These are phyloP conservation scores for Neonectria magnoliae DNA, from an alignment of 2,329 filamentous ascomycete genomes.

Conservation along the genomic window DNA sequence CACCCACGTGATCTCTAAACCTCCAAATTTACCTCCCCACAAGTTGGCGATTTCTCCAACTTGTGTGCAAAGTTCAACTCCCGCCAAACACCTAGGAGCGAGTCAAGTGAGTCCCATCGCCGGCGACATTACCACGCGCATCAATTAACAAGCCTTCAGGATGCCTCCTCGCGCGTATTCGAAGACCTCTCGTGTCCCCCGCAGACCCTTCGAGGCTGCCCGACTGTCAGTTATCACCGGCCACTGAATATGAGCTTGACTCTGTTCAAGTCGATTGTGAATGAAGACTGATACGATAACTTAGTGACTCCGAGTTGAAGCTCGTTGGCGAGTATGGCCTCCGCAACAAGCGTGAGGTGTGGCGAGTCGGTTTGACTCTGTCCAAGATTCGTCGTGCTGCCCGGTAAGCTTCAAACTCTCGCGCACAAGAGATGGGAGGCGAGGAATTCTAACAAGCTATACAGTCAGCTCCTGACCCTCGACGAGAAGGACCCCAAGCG, in stretches of 20 bases:
- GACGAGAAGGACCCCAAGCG: constrained; percentile 99
- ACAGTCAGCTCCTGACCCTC: constrained; percentile 98
- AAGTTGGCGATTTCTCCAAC: constrained; percentile 44
- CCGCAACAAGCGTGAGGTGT: constrained; percentile 99
- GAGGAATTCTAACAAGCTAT: constrained; percentile 37
- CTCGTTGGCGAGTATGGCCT: constrained; percentile 99
- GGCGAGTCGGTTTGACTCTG: constrained; percentile 98
- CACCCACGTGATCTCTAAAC: constrained; percentile 43
- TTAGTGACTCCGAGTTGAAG: constrained; percentile 99
- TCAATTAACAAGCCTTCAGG: constrained; percentile 46
- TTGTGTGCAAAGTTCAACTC: constrained; percentile 46
- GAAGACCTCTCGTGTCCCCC: constrained; percentile 99
- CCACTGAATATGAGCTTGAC: constrained; percentile 99
- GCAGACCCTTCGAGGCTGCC: constrained; percentile 98
- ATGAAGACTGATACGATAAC: constrained; percentile 72
- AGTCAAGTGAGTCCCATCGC: constrained; percentile 50
- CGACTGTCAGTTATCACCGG: constrained; percentile 97
- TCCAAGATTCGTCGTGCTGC: constrained; percentile 99
- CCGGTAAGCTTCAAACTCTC: constrained; percentile 69
- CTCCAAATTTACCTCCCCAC: constrained; percentile 48
- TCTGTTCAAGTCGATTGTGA: constrained; percentile 94
- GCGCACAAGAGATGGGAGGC: not conserved
- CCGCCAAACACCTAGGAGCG: constrained; percentile 51
- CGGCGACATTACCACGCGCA: constrained; percentile 24
- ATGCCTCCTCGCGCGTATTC: constrained; percentile 76